These are phyloP conservation scores for Xylaria sp. DNA, from an alignment of 495 filamentous ascomycete species.

Conservation along the genomic window DNA sequence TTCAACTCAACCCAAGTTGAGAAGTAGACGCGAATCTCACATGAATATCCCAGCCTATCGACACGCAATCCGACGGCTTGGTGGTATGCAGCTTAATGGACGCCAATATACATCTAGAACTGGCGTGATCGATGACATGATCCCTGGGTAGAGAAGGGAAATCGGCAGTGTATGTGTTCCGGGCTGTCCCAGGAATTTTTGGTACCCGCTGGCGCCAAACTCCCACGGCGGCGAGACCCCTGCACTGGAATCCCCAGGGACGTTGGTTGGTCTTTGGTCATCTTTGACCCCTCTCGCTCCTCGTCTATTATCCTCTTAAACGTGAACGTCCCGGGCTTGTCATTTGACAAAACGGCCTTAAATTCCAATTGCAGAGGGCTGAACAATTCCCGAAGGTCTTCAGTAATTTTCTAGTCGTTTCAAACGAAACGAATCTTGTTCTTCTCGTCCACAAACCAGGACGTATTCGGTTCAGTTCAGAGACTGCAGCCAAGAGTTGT, in stretches of 20 bases:
- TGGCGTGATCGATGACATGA: slow-evolving; percentile 26
- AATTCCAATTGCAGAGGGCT: not conserved
- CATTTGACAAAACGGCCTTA: slow-evolving; percentile 22
- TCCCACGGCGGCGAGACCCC: slow-evolving; percentile 21
- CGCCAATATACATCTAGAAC: slow-evolving; percentile 19
- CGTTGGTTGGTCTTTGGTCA: slow-evolving; percentile 25
- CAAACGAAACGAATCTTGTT: not conserved
- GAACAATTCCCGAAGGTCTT: slow-evolving; percentile 1
- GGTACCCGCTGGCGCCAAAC: slow-evolving; percentile 25
- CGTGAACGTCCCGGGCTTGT: slow-evolving; percentile 8
- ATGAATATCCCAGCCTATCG: slow-evolving; percentile 24
- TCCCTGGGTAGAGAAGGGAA: slow-evolving; percentile 12
- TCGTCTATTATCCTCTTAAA: slow-evolving; percentile 18
- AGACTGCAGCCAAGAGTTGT: slow-evolving; percentile 24
- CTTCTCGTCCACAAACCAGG: not conserved
- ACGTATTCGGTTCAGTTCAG: slow-evolving; percentile 1
- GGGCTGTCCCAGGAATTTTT: slow-evolving; percentile 22
- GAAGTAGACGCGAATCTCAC: slow-evolving; percentile 22
- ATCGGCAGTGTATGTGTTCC: slow-evolving; percentile 23
- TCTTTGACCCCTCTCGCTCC: slow-evolving; percentile 23
- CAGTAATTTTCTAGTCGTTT: not conserved
- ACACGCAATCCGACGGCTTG: not conserved
- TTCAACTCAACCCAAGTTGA: slow-evolving; percentile 23
- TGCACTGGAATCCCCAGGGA: slow-evolving; percentile 17
- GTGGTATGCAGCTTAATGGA: slow-evolving; percentile 25